These are phyloP conservation scores for Boletus sp. DNA, from an alignment of 768 basidiomycete genomes.

Conservation along the genomic window DNA sequence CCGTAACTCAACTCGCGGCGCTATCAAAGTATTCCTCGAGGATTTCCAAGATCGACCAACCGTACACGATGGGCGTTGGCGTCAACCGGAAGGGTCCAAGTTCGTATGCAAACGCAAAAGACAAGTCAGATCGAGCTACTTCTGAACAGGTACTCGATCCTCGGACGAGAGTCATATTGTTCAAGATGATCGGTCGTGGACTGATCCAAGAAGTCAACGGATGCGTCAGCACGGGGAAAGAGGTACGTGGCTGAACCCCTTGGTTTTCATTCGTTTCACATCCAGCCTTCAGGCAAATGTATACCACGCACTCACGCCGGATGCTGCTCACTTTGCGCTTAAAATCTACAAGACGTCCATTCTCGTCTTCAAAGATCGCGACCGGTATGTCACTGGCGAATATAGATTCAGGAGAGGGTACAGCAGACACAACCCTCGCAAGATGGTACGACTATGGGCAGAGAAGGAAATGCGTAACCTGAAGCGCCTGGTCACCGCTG, in stretches of 20 bases:
- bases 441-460: slow-evolving; percentile 99
- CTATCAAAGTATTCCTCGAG: slow-evolving; percentile 76
- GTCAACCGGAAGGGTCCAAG: slow-evolving; percentile 92
- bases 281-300: slow-evolving; percentile 79
- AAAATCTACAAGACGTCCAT: slow-evolving; percentile 99
- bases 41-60: slow-evolving; percentile 70
- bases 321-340: slow-evolving; percentile 70
- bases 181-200: slow-evolving; percentile 93
- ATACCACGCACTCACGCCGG: slow-evolving; percentile 77
- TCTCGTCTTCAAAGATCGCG: slow-evolving; percentile 95
- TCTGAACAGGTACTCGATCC: slow-evolving; percentile 96
- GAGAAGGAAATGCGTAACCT: slow-evolving; percentile 99
- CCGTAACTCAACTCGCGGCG: slow-evolving; percentile 69
- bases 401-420: slow-evolving; percentile 92
- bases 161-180: slow-evolving; percentile 89
- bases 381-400: slow-evolving; percentile 94
- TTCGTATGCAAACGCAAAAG: slow-evolving; percentile 85
- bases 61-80: slow-evolving; percentile 66
- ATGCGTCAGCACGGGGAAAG: slow-evolving; percentile 97
- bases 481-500: slow-evolving; percentile 78
- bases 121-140: slow-evolving; percentile 96
- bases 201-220: slow-evolving; percentile 90
- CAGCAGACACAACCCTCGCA: slow-evolving; percentile 87
- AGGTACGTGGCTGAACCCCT: slow-evolving; percentile 48
- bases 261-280: not conserved